Percentiles rank a stretch among this genome's conserved stretches.
These are phyloP conservation scores for Pistacia vera DNA, from an alignment of 345 rosid genomes.

Conservation along the genomic window DNA sequence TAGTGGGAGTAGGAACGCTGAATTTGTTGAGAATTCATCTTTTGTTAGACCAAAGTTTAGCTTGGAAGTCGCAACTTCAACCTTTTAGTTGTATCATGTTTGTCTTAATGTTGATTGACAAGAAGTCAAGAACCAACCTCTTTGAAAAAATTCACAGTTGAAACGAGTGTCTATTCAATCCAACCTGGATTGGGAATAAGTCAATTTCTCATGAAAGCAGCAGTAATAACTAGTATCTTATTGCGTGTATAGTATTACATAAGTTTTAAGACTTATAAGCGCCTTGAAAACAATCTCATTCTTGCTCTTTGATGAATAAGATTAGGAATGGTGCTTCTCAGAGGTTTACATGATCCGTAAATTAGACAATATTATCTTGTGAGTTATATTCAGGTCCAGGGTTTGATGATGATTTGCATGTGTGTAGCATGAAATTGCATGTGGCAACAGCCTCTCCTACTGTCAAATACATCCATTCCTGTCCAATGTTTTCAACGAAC, in stretches of 20 bases:
- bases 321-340: not conserved
- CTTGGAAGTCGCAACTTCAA: too few species aligned
- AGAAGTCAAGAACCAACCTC: not conserved
- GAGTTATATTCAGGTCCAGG: slow-evolving; percentile 2
- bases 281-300: not conserved
- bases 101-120: not conserved
- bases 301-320: not conserved
- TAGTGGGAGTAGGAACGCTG: not conserved
- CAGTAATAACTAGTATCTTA: not conserved
- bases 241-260: not conserved
- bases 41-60: too few species aligned
- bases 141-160: not conserved
- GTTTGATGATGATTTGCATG: slow-evolving; percentile 15
- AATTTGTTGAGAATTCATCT: too few species aligned
- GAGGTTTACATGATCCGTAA: not conserved
- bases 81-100: too few species aligned
- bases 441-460: slow-evolving; percentile 57
- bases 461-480: slow-evolving; percentile 56
- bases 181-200: too few species aligned
- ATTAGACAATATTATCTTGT: slow-evolving; percentile 27
- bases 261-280: not conserved
- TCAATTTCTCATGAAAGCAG: not conserved
- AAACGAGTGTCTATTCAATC: too few species aligned
- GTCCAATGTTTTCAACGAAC: slow-evolving; percentile 51
- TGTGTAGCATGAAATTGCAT: slow-evolving; percentile 46